Evolutionary conservation across 2,329 filamentous ascomycete genomes (phyloP).

Genomic region (Cercospora canescens): DNA sequence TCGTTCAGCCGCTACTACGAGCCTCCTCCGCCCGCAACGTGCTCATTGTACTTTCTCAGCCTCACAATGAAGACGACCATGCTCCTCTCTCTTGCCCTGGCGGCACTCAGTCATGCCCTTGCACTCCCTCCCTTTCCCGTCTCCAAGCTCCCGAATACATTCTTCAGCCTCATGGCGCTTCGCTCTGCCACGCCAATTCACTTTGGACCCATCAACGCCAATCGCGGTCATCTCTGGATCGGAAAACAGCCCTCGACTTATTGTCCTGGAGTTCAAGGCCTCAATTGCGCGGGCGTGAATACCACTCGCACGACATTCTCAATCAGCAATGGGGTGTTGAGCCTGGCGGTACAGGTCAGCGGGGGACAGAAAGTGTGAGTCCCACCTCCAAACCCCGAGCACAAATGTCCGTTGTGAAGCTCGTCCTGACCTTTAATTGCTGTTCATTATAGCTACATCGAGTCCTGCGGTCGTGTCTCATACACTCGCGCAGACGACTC

Average conservation of each 20-base stretch:
- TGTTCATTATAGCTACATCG: constrained; percentile 29
- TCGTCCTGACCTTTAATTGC: not conserved
- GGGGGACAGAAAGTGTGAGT: constrained; percentile 36
- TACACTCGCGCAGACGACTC: constrained; percentile 35
- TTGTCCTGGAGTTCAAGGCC: constrained; percentile 28
- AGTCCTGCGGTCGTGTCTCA: constrained; percentile 30
- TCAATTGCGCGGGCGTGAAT: constrained; percentile 11
- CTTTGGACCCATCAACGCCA: constrained; percentile 29
- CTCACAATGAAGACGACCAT: constrained; percentile 28
- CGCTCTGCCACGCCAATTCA: constrained; percentile 32
- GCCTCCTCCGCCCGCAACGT: not conserved
- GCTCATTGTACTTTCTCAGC: no score
- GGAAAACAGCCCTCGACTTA: constrained; percentile 32
- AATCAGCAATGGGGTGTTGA: constrained; percentile 14
- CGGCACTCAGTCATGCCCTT: constrained; percentile 19
- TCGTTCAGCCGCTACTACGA: not conserved
- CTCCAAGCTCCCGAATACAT: constrained; percentile 19
- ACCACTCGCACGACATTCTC: constrained; percentile 19
- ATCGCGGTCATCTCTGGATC: constrained; percentile 30
- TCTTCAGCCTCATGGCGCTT: constrained; percentile 30
- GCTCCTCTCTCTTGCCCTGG: constrained; percentile 7
- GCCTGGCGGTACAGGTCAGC: constrained; percentile 29
- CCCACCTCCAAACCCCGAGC: not conserved
- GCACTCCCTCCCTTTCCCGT: not conserved
- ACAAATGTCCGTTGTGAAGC: not conserved